Conservation (phyloP, 2,329 filamentous ascomycete species). For the Ophiostoma pallidulum region DNA sequence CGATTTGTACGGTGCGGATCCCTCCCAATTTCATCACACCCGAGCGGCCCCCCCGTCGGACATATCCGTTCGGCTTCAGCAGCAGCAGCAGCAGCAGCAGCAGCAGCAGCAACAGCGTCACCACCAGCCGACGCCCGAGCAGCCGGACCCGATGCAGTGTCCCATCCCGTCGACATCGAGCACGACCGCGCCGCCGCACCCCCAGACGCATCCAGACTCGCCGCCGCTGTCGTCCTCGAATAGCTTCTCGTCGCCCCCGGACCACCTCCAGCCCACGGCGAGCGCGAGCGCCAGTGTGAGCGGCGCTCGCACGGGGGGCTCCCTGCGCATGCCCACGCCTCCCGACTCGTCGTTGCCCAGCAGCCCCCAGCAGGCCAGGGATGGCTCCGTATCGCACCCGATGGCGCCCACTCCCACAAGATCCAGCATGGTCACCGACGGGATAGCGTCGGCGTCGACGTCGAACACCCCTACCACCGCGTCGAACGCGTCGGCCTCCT, state of each 20-base stretch:
- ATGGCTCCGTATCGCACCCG: constrained; percentile 3
- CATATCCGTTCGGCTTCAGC: too few species aligned
- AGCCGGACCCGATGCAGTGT: not conserved
- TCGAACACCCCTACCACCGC: constrained; percentile 11
- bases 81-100: constrained; percentile 36
- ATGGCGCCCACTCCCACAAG: constrained; percentile 9
- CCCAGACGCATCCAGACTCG: constrained; percentile 8
- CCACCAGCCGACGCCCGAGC: constrained; percentile 23
- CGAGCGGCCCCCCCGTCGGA: constrained; percentile 34
- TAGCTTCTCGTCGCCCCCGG: constrained; percentile 12
- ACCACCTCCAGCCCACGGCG: not conserved
- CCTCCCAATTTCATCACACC: constrained; percentile 54
- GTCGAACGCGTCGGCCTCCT: constrained; percentile 16
- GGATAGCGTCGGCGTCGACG: too few species aligned
- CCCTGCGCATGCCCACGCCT: constrained; percentile 21
- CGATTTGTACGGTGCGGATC: constrained; percentile 62
- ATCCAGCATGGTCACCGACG: too few species aligned
- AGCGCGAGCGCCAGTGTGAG: too few species aligned
- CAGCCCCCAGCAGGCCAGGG: constrained; percentile 7
- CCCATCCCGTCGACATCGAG: not conserved
- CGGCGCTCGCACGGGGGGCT: not conserved
- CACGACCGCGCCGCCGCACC: not conserved
- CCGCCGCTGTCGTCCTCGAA: constrained; percentile 22
- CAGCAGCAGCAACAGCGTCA: constrained; percentile 38
- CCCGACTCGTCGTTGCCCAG: constrained; percentile 37